Percentiles rank a stretch among this genome's conserved stretches.
Evolutionary conservation across 176 grass and related monocot species (phyloP).

Genomic region (Pharus latifolius): DNA sequence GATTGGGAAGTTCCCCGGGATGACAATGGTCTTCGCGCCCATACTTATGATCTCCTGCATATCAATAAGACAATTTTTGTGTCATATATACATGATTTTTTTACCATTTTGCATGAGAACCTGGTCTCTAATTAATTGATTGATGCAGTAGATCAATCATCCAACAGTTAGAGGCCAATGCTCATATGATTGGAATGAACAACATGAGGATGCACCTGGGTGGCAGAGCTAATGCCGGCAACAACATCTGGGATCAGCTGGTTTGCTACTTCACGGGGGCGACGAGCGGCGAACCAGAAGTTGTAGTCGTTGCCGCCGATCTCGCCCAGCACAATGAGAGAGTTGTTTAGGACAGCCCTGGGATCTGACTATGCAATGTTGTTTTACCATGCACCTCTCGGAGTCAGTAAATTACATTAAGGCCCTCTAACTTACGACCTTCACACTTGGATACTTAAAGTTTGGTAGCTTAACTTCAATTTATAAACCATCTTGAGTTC

Average conservation of each 20-base stretch:
- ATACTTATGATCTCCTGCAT: slow-evolving; percentile 38
- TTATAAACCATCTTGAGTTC: no score
- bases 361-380: no score
- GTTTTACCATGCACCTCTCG: no score
- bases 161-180: no score
- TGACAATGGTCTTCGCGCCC: slow-evolving; percentile 26
- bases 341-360: slow-evolving; percentile 14
- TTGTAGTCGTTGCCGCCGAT: slow-evolving; percentile 73
- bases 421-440: no score
- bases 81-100: not conserved
- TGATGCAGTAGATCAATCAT: no score
- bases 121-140: no score
- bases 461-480: no score
- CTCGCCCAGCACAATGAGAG: slow-evolving; percentile 39
- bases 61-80: not conserved
- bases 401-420: no score
- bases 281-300: not conserved
- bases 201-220: slow-evolving; percentile 21
- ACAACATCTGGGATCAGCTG: slow-evolving; percentile 38
- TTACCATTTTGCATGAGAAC: no score
- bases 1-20: slow-evolving; percentile 43
- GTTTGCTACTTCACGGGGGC: slow-evolving; percentile 16
- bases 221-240: slow-evolving; percentile 8
- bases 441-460: no score
- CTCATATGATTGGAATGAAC: no score